Evolutionary conservation across 2,329 filamentous ascomycete genomes (phyloP).

Genomic region (Lecanoromycetidae sp.): DNA sequence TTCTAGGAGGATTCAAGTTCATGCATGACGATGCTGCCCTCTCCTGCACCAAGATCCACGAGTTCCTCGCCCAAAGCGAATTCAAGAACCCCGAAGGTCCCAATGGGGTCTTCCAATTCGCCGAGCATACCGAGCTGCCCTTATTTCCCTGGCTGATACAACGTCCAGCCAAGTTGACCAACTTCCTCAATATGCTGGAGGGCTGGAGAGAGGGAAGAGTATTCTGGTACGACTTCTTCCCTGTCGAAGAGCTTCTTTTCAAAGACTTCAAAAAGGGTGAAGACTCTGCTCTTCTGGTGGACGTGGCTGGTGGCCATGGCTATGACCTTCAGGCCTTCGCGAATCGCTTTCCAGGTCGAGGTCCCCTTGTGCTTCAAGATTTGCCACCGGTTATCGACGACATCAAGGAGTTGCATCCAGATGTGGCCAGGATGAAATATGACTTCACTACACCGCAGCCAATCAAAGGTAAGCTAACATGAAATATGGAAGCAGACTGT

Average conservation of each 20-base stretch:
- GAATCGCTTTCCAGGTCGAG: conserved; percentile 19
- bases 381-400: conserved; percentile 18
- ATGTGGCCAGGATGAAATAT: conserved; percentile 24
- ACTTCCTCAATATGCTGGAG: neutral
- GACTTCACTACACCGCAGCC: conserved; percentile 28
- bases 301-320: conserved; percentile 28
- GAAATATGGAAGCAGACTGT: conserved; percentile 16
- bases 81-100: neutral
- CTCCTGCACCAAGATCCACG: neutral
- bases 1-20: neutral
- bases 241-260: neutral
- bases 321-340: conserved; percentile 28
- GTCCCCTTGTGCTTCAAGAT: conserved; percentile 24
- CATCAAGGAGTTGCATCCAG: conserved; percentile 19
- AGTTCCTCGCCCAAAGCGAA: neutral
- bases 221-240: neutral
- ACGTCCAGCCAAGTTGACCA: neutral
- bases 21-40: neutral
- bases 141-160: conserved; percentile 1
- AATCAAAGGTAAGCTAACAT: conserved; percentile 20
- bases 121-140: neutral
- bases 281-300: conserved; percentile 24
- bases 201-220: neutral
- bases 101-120: neutral
- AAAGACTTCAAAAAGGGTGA: conserved; percentile 19